Percentiles rank a stretch among this genome's conserved stretches.
Conservation (phyloP, 2,329 filamentous ascomycete species). For the Penicillium paneum region DNA sequence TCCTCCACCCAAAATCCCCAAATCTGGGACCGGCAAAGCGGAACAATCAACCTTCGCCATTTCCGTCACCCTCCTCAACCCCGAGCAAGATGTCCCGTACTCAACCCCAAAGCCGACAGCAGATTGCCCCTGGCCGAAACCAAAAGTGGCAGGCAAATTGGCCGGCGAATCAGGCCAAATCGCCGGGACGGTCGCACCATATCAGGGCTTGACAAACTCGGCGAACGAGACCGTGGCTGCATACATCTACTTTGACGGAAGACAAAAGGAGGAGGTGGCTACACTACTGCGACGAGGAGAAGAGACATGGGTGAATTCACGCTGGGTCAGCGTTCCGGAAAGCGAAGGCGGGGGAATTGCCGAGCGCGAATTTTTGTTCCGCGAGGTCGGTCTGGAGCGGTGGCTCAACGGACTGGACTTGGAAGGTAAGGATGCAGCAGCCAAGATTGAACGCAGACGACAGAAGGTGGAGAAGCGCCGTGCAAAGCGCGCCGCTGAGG, state of each 20-base stretch:
- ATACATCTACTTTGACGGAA: slow-evolving; percentile 98
- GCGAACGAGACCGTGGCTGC: slow-evolving; percentile 96
- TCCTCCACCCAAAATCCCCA: slow-evolving; percentile 75
- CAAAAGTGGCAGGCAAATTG: slow-evolving; percentile 74
- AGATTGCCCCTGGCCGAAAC: slow-evolving; percentile 73
- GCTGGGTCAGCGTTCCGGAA: slow-evolving; percentile 93
- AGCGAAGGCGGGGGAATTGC: slow-evolving; percentile 90
- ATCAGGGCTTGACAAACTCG: slow-evolving; percentile 86
- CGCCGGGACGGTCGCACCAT: slow-evolving; percentile 66
- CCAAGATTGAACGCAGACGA: slow-evolving; percentile 65
- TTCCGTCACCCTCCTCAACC: slow-evolving; percentile 91
- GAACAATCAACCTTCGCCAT: slow-evolving; percentile 97
- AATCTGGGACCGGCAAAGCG: slow-evolving; percentile 67
- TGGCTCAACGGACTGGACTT: slow-evolving; percentile 96
- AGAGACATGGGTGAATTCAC: slow-evolving; percentile 98
- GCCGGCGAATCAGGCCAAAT: slow-evolving; percentile 55
- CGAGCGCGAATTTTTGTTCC: slow-evolving; percentile 94
- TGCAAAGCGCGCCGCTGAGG: slow-evolving; percentile 63
- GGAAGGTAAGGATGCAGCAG: slow-evolving; percentile 86
- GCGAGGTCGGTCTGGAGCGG: slow-evolving; percentile 90
- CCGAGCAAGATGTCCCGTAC: slow-evolving; percentile 85
- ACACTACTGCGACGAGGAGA: slow-evolving; percentile 88
- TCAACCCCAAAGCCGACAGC: slow-evolving; percentile 78
- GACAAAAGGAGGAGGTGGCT: slow-evolving; percentile 93
- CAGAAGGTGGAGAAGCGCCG: slow-evolving; percentile 78